A percentile compares a stretch with the other conserved stretches of the same genome.
Evolutionary conservation across 148 eudicot species (phyloP).

Genomic region (Vaccinium corymbosum): DNA sequence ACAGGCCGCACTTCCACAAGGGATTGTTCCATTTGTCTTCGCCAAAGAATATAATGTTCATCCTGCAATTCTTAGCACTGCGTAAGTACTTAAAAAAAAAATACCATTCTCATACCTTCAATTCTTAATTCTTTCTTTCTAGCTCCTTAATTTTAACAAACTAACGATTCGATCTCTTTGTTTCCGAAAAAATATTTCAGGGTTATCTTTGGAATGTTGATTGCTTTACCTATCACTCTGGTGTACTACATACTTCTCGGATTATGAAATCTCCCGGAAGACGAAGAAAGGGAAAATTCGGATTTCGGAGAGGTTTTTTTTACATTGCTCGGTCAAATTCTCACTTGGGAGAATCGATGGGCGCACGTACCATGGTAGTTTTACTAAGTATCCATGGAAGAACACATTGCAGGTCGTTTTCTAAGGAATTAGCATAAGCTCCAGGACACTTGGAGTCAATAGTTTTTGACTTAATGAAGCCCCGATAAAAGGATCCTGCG

Average conservation of each 20-base stretch:
- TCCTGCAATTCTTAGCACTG: conserved; percentile 82
- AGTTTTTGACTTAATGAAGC: conserved; percentile 14
- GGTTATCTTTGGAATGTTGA: conserved; percentile 95
- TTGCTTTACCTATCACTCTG: conserved; percentile 82
- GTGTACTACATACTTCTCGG: conserved; percentile 86
- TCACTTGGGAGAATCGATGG: neutral
- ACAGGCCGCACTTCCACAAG: conserved; percentile 96
- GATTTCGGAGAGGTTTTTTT: neutral
- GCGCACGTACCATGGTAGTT: neutral
- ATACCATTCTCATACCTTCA: neutral
- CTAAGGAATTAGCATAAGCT: neutral
- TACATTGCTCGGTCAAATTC: neutral
- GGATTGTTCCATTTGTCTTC: conserved; percentile 91
- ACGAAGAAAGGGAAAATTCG: neutral
- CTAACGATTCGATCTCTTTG: neutral
- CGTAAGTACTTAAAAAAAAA: conserved; percentile 37
- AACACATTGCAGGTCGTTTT: neutral
- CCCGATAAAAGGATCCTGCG: conserved; percentile 27
- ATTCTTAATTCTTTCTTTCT: neutral
- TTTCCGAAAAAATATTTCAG: conserved; percentile 33
- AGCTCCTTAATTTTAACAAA: neutral
- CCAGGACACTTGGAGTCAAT: conserved; percentile 17
- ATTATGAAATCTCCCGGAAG: conserved; percentile 25
- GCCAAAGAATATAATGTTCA: conserved; percentile 93
- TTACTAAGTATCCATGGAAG: neutral